Base-by-base conservation (phyloP, 371 early-diverging fungal genomes). In the Funneliformis caledonium region DNA sequence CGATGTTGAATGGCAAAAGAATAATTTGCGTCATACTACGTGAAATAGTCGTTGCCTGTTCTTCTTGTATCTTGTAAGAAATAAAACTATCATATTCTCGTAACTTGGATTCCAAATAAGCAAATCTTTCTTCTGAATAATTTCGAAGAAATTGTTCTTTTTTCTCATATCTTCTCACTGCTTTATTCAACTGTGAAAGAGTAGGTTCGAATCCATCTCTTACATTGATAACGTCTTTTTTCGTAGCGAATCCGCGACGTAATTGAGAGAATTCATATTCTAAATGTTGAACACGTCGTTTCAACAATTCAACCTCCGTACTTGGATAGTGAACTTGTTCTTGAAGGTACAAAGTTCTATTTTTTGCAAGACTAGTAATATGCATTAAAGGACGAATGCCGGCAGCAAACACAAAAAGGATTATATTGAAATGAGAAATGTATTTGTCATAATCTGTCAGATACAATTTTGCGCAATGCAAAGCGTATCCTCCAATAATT, bases 221-320 rank as follows among this genome's bases (percentile, higher is more conserved):
- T 7, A 89, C 89, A 81, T 91, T 90, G 31, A 86, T 86, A n/a
- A 92, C 81, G 75, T 91, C 93, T 33, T 88, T 85, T 84, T 91
- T 91, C 42, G 92, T 92, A 19, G 91, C 92, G 84, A 87, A 91
- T 9, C 90, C 91, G 64, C 87, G 85, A 70, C 89, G 88, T 80
- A 91, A 82, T 52, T 83, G 85, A 22, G 86, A 79, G 47, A 92
- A 81, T 80, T 91, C 91, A 3, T 89, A 86, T 83, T 92, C 91
- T 76, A 92, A 83, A 31, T 86, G 76, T 16, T 88, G 86, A 26
- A 91, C 78, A 45, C 88, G 86, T 9, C 82, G 64, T 72, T 87
- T 86, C 37, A 90, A 78, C 10, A 61, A 42, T 74, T 89, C 86
- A 16, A 89, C 86, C 47, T 90, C 88, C 16, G 85, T 85, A 45